A percentile compares a stretch with the other conserved stretches of the same genome.
These are phyloP conservation scores for Juglanconis sp. DNA, from an alignment of 2,329 filamentous ascomycete species.

Conservation along the genomic window DNA sequence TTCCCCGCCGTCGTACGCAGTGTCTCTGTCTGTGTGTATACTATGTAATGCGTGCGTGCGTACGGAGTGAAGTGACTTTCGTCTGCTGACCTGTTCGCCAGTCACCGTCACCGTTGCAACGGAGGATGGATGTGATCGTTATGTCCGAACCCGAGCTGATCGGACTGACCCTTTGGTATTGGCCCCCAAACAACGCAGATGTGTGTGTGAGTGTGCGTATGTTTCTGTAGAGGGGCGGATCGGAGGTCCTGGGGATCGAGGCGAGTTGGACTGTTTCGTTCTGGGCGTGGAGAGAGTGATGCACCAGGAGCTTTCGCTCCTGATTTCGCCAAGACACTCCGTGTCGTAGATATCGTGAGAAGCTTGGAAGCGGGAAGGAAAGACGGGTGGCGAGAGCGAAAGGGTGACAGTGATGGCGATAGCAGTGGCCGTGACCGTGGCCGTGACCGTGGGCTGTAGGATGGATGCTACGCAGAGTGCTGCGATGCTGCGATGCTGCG, in stretches of 20 bases:
- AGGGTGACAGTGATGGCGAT: neutral
- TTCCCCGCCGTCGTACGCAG: neutral
- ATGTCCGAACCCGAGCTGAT: no score
- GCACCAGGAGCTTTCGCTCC: neutral
- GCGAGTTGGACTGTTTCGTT: neutral
- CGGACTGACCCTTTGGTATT: neutral
- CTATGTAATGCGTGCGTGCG: no score
- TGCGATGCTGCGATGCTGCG: neutral
- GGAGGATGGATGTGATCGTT: no score
- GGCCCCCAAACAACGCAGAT: no score
- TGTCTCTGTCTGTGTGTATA: neutral
- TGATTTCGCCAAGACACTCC: no score
- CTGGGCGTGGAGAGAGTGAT: constrained; percentile 1
- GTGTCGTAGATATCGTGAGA: neutral
- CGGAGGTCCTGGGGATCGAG: no score
- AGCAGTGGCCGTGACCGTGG: neutral
- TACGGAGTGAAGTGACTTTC: neutral
- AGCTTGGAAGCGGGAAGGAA: neutral
- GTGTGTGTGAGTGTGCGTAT: no score
- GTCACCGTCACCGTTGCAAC: no score
- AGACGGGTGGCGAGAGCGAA: neutral
- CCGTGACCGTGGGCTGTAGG: neutral
- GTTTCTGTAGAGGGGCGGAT: neutral
- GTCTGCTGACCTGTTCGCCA: no score
- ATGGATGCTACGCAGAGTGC: neutral